These are phyloP conservation scores for Vigna reflexopilosa DNA, from an alignment of 306 rosid species.

Conservation along the genomic window DNA sequence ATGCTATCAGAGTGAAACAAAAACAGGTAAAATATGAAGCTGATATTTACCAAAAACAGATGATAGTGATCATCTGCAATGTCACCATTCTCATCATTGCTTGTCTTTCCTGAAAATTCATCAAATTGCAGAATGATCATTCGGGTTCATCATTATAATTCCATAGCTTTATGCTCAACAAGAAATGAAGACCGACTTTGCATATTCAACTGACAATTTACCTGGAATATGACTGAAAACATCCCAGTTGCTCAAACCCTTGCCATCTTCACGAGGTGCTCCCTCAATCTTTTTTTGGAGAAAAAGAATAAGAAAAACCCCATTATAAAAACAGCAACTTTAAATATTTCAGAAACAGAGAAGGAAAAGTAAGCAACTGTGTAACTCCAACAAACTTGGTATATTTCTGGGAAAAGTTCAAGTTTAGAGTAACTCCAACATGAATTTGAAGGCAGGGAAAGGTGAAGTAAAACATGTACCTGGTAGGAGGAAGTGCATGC, in stretches of 20 bases:
- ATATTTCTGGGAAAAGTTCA: not conserved
- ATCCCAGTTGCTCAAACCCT: conserved; percentile 67
- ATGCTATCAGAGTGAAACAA: not conserved
- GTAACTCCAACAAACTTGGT: not conserved
- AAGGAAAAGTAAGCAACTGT: not conserved
- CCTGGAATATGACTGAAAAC: conserved; percentile 48
- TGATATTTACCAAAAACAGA: conserved; percentile 53
- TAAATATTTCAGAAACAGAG: not conserved
- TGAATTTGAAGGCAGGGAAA: not conserved
- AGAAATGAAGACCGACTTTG: not conserved
- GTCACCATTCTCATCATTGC: conserved; percentile 62
- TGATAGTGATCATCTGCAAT: conserved; percentile 76
- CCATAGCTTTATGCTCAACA: not conserved
- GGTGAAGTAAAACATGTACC: not conserved
- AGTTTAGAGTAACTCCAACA: not conserved
- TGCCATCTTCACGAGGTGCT: conserved; percentile 68
- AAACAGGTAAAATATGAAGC: not conserved
- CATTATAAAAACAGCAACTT: not conserved
- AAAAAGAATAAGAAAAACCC: no score
- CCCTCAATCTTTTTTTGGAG: conserved; percentile 56
- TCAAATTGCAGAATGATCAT: no score
- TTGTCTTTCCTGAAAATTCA: conserved; percentile 46
- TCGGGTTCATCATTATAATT: not conserved
- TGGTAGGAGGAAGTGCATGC: no score
- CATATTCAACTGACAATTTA: no score